A percentile compares a stretch with the other conserved stretches of the same genome.
phyloP scores from a whole-genome alignment of 306 rosid genomes.

The Prosopis cineraria region DNA sequence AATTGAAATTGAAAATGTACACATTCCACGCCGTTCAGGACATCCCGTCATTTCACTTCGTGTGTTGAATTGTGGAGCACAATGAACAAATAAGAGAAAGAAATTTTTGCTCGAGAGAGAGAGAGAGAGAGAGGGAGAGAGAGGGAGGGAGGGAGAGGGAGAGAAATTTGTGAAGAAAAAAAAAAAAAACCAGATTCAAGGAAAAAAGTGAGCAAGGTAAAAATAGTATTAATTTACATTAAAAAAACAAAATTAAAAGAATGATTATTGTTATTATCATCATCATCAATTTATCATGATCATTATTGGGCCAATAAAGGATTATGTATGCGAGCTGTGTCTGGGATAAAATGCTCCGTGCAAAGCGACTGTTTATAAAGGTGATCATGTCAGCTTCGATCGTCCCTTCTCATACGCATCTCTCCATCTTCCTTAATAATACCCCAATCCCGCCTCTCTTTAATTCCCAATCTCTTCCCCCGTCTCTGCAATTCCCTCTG shows the following conservation, averaged over 20 bases:
- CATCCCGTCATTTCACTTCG: neutral
- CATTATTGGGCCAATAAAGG: neutral
- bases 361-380: neutral
- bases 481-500: neutral
- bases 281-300: too few species aligned
- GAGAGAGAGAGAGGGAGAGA: too few species aligned
- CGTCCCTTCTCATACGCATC: neutral
- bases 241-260: too few species aligned
- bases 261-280: too few species aligned
- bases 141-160: too few species aligned
- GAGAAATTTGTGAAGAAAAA: too few species aligned
- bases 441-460: slow-evolving; percentile 16
- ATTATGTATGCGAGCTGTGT: neutral
- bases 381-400: slow-evolving; percentile 10
- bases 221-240: too few species aligned
- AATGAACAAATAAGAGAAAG: neutral
- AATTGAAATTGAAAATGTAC: too few species aligned
- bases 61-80: neutral
- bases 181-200: neutral
- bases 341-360: slow-evolving; percentile 1
- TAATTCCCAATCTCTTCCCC: slow-evolving; percentile 28
- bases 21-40: too few species aligned
- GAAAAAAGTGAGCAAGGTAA: neutral
- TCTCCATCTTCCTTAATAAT: slow-evolving; percentile 26
- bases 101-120: too few species aligned